Percentiles rank a stretch among this genome's conserved stretches.
Conservation (phyloP, 1,284 basidiomycete species). For the Marasmius tenuissimus region DNA sequence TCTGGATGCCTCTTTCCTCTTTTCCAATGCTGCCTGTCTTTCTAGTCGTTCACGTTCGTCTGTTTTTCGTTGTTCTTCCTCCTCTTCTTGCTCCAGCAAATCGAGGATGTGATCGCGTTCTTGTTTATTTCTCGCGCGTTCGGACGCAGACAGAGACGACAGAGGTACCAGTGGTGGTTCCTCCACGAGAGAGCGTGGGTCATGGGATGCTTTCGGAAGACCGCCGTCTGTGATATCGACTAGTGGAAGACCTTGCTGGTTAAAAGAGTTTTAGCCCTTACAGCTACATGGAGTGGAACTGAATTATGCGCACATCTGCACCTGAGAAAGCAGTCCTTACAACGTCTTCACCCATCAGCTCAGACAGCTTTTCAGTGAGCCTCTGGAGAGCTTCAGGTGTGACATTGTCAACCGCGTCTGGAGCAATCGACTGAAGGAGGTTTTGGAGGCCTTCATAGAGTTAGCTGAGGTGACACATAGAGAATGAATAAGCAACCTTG, state of each 20-base stretch:
- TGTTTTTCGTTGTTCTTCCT: constrained; percentile 38
- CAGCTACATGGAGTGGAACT: neutral
- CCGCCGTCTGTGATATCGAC: constrained; percentile 73
- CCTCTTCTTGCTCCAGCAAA: constrained; percentile 70
- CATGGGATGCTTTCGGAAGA: constrained; percentile 13
- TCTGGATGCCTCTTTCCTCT: constrained; percentile 49
- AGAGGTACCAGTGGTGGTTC: constrained; percentile 49
- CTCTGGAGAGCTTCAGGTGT: constrained; percentile 50
- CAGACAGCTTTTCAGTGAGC: constrained; percentile 59
- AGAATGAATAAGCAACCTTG: neutral
- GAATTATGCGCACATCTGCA: constrained; percentile 38
- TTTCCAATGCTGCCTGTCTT: constrained; percentile 45
- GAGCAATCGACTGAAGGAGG: constrained; percentile 48
- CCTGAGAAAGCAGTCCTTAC: constrained; percentile 34
- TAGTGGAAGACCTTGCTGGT: constrained; percentile 77
- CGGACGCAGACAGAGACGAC: constrained; percentile 43
- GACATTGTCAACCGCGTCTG: constrained; percentile 33
- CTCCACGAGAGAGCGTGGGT: constrained; percentile 28
- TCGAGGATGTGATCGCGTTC: constrained; percentile 68
- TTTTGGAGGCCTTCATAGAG: constrained; percentile 46
- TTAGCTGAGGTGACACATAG: neutral
- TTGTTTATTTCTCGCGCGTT: constrained; percentile 47
- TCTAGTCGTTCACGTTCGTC: constrained; percentile 41
- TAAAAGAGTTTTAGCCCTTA: constrained; percentile 57
- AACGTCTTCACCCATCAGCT: constrained; percentile 55